Evolutionary conservation across 768 basidiomycete species (phyloP), one percentile per base, ranked within the genome.

Genomic region (Xanthoconium stramineum): DNA sequence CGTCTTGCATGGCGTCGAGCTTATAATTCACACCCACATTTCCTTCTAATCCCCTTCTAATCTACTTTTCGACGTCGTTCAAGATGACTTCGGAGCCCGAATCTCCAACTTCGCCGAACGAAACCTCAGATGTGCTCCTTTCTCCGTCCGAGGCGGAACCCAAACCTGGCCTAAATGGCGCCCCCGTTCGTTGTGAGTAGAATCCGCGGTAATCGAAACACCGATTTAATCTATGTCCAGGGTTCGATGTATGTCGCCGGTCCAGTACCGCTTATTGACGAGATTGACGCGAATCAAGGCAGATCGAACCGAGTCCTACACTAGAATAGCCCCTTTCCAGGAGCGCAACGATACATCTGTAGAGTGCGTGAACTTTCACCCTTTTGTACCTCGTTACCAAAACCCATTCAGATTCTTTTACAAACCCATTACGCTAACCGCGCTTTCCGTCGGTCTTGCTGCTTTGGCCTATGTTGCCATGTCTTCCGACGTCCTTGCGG

Each of bases 261-360:
- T 29, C 39, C 46, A 43, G n/a, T 24, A n/a, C 48, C 19, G n/a
- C 40, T 49, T 37, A 51, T 61, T 59, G 43, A 59, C 53, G 52
- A 59, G 58, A 59, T 55, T 68, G 57, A 59, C 60, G 37, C 48
- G 46, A 44, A 43, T 36, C 35, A 47, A 93, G 90, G 91, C 91
- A 55, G 83, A 93, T 73, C 84, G 89, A 61, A 85, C 86, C 46
- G 91, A 93, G 69, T 64, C 91, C 11, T 93, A 93, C 67, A 93
- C 91, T 19, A 81, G 85, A 55, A 93, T 91, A 62, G 78, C 79
- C 45, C 91, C 91, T 29, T 93, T 93, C 69, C 89, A 92, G 69
- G 89, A 91, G 74, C 83, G 78, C 65, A 80, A 84, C 67, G 91
- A 93, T 67, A 89, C 91, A 24, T 89, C 83, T 60, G 80, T 93